Conservation (phyloP, 371 early-diverging fungal genomes). For the Mortierella sp. region DNA sequence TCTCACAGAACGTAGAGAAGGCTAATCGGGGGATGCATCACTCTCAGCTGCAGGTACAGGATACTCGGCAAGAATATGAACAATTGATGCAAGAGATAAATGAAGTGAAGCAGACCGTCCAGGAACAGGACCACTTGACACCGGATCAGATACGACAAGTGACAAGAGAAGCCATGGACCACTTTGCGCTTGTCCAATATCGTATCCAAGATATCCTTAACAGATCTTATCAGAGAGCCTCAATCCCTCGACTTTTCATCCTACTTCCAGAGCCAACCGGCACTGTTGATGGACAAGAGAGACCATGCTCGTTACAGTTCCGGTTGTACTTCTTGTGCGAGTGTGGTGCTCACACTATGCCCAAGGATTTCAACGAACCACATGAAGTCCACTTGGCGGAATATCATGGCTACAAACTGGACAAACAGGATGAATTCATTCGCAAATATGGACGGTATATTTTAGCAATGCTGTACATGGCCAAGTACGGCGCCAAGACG, state of each 20-base stretch:
- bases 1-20: too few species aligned
- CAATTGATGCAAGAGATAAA: too few species aligned
- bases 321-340: background rate
- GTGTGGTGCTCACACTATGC: slow-evolving; percentile 4
- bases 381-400: slow-evolving; percentile 7
- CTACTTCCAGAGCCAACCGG: slow-evolving; percentile 12
- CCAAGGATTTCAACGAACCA: too few species aligned
- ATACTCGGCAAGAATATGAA: too few species aligned
- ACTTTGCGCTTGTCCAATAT: slow-evolving; percentile 7
- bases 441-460: slow-evolving; percentile 3
- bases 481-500: background rate
- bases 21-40: too few species aligned
- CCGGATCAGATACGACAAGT: too few species aligned
- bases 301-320: background rate
- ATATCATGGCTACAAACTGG: slow-evolving; percentile 4
- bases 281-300: background rate
- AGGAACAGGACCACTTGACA: too few species aligned
- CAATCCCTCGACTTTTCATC: slow-evolving; percentile 27
- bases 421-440: background rate
- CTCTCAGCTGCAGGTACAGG: too few species aligned
- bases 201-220: slow-evolving; percentile 11
- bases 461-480: slow-evolving; percentile 1
- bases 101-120: too few species aligned
- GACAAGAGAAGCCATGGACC: slow-evolving; percentile 7
- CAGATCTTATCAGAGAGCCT: slow-evolving; percentile 17